phyloP scores from a whole-genome alignment of 306 rosid species.

The Oxytropis ochrocephala region DNA sequence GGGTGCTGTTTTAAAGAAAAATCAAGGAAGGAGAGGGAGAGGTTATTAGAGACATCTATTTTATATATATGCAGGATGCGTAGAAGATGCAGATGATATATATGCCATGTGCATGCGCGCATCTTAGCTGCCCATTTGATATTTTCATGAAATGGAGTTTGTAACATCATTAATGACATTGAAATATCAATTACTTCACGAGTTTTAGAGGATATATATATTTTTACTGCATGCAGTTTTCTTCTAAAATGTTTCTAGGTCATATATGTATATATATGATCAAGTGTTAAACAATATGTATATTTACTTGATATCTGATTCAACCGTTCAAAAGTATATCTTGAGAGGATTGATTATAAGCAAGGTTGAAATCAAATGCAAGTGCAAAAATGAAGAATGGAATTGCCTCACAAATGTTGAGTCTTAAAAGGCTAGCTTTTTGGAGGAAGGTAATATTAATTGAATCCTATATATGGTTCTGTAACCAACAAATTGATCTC shows the following conservation, averaged over 20 bases:
- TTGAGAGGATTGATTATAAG: too few species aligned
- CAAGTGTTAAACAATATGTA: too few species aligned
- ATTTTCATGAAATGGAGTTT: slow-evolving; percentile 14
- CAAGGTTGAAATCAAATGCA: not conserved
- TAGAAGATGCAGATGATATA: too few species aligned
- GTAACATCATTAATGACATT: slow-evolving; percentile 2
- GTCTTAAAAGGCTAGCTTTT: not conserved
- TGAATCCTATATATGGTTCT: not conserved
- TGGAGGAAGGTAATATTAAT: too few species aligned
- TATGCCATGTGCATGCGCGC: not conserved
- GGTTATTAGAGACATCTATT: not conserved
- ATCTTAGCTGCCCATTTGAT: slow-evolving; percentile 5
- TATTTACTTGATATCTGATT: too few species aligned
- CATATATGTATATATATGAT: too few species aligned
- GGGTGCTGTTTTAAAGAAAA: not conserved
- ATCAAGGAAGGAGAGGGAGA: not conserved
- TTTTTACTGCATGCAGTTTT: not conserved
- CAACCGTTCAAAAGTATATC: too few species aligned
- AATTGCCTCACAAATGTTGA: not conserved
- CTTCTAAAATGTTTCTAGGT: not conserved
- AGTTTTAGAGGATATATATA: not conserved
- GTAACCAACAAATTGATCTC: not conserved
- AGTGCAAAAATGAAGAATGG: not conserved
- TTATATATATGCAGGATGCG: too few species aligned
- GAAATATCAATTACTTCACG: not conserved